Conservation (phyloP, 2,329 filamentous ascomycete species). For the Fusarium musae region DNA sequence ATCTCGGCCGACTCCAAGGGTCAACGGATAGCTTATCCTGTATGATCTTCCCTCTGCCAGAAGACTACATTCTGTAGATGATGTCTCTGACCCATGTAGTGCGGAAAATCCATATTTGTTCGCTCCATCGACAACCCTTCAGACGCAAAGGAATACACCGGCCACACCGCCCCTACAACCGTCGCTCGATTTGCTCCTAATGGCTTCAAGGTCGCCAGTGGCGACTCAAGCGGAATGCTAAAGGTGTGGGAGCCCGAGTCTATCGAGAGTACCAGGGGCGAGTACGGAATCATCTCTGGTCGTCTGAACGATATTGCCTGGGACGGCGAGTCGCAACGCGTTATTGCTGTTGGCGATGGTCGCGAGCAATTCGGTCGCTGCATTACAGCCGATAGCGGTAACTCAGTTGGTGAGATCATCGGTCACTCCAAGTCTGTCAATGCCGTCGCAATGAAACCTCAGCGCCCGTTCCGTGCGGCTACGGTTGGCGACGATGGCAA, state of each 20-base stretch:
- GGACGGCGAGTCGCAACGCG: constrained; percentile 95
- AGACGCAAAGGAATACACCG: constrained; percentile 87
- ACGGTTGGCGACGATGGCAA: constrained; percentile 92
- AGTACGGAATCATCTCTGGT: constrained; percentile 94
- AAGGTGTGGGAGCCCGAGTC: constrained; percentile 94
- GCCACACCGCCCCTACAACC: constrained; percentile 88
- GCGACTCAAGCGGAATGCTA: constrained; percentile 85
- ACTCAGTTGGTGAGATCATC: constrained; percentile 92
- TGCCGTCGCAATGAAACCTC: constrained; percentile 86
- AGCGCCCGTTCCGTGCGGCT: constrained; percentile 89
- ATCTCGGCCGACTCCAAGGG: constrained; percentile 90
- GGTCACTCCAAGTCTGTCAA: constrained; percentile 94
- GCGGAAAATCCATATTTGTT: constrained; percentile 95
- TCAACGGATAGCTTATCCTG: constrained; percentile 91
- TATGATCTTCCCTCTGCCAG: constrained; percentile 57
- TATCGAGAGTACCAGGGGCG: constrained; percentile 86
- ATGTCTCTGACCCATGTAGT: constrained; percentile 61
- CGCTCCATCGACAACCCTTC: constrained; percentile 92
- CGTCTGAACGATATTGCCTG: constrained; percentile 96
- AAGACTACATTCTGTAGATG: neutral
- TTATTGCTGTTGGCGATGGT: constrained; percentile 95
- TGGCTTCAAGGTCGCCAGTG: constrained; percentile 93
- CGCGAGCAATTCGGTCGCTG: constrained; percentile 94
- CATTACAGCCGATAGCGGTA: constrained; percentile 94
- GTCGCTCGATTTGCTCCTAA: constrained; percentile 94